phyloP scores from a whole-genome alignment of 805 yeast species.

The Pichia californica region DNA sequence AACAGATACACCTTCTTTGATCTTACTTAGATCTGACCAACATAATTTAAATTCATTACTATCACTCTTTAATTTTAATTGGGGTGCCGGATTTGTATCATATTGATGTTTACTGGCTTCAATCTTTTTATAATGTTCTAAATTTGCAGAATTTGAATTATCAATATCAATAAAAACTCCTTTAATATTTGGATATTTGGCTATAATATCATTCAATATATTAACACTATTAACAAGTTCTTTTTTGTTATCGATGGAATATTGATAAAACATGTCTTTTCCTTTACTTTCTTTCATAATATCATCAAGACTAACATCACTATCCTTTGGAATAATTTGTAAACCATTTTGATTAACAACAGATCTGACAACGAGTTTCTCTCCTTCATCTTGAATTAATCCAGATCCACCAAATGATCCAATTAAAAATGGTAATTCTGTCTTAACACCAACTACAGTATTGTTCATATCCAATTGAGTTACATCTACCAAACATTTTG shows the following conservation, averaged over 20 bases:
- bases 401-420: conserved; percentile 88
- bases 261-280: conserved; percentile 69
- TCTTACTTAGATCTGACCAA: conserved; percentile 56
- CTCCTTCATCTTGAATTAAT: conserved; percentile 84
- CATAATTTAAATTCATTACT: conserved; percentile 24
- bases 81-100: conserved; percentile 25
- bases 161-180: conserved; percentile 83
- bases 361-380: conserved; percentile 67
- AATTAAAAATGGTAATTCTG: conserved; percentile 72
- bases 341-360: conserved; percentile 57
- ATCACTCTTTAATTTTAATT: neutral
- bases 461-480: conserved; percentile 52
- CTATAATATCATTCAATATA: conserved; percentile 19
- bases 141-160: conserved; percentile 73
- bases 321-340: conserved; percentile 84
- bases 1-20: conserved; percentile 39
- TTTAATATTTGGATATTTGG: conserved; percentile 49
- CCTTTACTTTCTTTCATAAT: conserved; percentile 54
- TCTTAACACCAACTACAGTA: conserved; percentile 56
- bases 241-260: conserved; percentile 56
- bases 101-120: conserved; percentile 39
- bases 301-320: conserved; percentile 76
- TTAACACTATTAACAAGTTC: conserved; percentile 49
- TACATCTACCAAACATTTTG: conserved; percentile 73
- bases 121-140: conserved; percentile 82